Percentiles rank a stretch among this genome's conserved stretches.
Conservation (phyloP, 768 basidiomycete genomes). For the Lentinula edodes region DNA sequence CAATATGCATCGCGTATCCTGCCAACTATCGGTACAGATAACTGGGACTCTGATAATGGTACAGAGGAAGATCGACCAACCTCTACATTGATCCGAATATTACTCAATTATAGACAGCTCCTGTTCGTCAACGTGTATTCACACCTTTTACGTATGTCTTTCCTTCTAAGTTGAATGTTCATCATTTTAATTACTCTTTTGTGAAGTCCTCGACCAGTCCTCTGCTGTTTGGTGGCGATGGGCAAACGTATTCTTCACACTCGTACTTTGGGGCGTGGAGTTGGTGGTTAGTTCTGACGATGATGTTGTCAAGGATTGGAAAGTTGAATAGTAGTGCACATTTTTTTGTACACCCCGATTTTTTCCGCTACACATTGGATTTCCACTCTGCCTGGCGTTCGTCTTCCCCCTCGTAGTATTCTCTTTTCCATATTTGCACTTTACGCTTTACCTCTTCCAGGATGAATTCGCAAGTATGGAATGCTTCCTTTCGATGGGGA, state of each 20-base stretch:
- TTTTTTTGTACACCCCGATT: neutral
- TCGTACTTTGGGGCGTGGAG: constrained; percentile 80
- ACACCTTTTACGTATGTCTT: constrained; percentile 67
- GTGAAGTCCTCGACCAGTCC: constrained; percentile 74
- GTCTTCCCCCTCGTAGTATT: constrained; percentile 70
- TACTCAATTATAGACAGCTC: constrained; percentile 78
- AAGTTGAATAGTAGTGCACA: constrained; percentile 48
- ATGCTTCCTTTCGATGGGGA: constrained; percentile 79
- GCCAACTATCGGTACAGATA: constrained; percentile 78
- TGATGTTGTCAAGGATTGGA: constrained; percentile 65
- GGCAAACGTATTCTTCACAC: constrained; percentile 85
- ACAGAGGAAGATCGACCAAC: constrained; percentile 76
- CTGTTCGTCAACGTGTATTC: constrained; percentile 88
- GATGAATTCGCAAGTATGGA: constrained; percentile 72
- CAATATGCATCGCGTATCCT: constrained; percentile 80
- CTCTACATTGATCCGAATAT: constrained; percentile 64
- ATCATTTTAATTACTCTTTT: constrained; percentile 2
- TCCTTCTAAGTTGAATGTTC: neutral
- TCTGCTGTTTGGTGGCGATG: constrained; percentile 94
- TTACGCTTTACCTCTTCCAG: constrained; percentile 82
- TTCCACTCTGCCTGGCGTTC: constrained; percentile 69
- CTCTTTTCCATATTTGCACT: constrained; percentile 89
- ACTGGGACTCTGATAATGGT: constrained; percentile 66
- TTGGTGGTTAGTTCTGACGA: constrained; percentile 75
- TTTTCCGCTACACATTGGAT: constrained; percentile 35